These are phyloP conservation scores for Leccinellum albellum DNA, from an alignment of 768 basidiomycete species.

Conservation along the genomic window DNA sequence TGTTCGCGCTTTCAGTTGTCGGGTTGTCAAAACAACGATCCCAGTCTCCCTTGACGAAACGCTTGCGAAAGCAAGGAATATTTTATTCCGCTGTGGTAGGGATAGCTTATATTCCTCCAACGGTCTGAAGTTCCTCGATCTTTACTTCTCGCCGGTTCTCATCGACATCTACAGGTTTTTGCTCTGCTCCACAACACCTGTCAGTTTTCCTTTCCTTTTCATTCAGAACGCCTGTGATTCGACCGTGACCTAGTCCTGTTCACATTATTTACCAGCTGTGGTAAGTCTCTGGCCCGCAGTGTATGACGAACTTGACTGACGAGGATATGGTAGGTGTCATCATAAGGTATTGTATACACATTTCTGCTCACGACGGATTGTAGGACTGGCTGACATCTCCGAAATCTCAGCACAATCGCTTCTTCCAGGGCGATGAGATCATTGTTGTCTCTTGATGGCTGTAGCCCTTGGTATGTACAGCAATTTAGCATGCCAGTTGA, in stretches of 20 bases:
- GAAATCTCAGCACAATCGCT: constrained; percentile 1
- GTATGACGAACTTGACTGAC: constrained; percentile 3
- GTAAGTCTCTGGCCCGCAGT: constrained; percentile 3
- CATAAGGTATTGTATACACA: constrained; percentile 6
- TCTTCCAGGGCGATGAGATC: constrained; percentile 16
- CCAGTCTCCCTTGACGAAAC: constrained; percentile 12
- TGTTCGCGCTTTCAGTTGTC: constrained; percentile 15
- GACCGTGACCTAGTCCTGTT: background rate
- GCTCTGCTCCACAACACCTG: background rate
- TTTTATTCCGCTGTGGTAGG: constrained; percentile 12
- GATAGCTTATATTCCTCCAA: constrained; percentile 10
- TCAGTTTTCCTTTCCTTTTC: constrained; percentile 1
- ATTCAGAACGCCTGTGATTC: background rate
- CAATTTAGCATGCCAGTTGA: background rate
- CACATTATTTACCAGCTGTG: background rate
- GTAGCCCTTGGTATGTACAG: constrained; percentile 1
- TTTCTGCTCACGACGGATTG: background rate
- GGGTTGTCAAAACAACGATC: constrained; percentile 12
- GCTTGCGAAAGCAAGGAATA: constrained; percentile 17
- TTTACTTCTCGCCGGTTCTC: background rate
- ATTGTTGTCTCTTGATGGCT: background rate
- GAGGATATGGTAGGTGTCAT: background rate
- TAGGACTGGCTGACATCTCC: background rate
- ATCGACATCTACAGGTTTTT: constrained; percentile 4
- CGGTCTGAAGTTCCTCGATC: background rate